Conservation (phyloP, 345 rosid genomes). For the Ailanthus altissimus region DNA sequence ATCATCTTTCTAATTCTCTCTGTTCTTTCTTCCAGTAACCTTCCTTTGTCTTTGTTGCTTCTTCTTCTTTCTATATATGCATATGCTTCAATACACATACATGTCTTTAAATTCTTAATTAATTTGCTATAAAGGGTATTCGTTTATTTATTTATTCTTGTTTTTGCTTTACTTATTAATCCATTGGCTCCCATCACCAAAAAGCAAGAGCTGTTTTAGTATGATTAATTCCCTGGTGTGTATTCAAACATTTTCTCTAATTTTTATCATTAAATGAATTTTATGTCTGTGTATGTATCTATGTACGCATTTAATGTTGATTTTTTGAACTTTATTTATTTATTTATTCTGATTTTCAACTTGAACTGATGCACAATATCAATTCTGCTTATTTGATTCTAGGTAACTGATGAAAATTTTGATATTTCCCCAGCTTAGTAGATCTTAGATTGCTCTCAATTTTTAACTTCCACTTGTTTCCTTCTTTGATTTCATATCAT, state of each 20-base stretch:
- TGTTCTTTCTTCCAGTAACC: background rate
- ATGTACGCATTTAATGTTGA: no score
- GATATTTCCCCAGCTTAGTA: background rate
- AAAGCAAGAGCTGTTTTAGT: no score
- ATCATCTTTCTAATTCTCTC: background rate
- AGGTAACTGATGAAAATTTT: background rate
- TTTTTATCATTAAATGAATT: no score
- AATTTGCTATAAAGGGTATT: background rate
- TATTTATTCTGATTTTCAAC: background rate
- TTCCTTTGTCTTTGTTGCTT: background rate
- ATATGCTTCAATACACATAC: no score
- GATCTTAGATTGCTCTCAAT: background rate
- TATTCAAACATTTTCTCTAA: no score
- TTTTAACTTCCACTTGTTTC: no score
- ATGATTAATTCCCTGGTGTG: no score
- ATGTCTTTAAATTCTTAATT: no score
- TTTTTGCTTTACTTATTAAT: background rate
- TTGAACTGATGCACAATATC: background rate
- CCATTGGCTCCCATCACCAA: no score
- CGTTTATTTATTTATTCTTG: background rate
- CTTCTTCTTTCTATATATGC: background rate
- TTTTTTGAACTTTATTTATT: no score
- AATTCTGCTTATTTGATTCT: background rate
- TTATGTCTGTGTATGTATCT: no score
- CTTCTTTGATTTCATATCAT: background rate